These are phyloP conservation scores for Aspergillus panamensis DNA, from an alignment of 495 filamentous ascomycete species.

Conservation along the genomic window DNA sequence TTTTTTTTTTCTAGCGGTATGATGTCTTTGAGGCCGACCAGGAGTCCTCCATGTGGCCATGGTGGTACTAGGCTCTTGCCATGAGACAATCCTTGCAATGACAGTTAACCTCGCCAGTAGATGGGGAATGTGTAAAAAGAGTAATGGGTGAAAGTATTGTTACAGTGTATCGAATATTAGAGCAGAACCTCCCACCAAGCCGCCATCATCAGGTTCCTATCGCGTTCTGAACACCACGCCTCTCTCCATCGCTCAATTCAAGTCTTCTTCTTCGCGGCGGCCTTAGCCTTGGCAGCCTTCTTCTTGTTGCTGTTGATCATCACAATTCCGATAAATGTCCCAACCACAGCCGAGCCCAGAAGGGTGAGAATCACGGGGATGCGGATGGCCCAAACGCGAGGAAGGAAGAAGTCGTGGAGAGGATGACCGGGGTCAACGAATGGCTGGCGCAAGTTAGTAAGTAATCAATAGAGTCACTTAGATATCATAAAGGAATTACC, in stretches of 20 bases:
- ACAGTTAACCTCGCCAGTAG: not conserved
- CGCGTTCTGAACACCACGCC: slow-evolving; percentile 1
- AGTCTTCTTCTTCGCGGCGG: slow-evolving; percentile 64
- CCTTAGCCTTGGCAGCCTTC: slow-evolving; percentile 90
- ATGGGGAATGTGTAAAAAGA: not conserved
- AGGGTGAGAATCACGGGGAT: slow-evolving; percentile 96
- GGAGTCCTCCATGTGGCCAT: slow-evolving; percentile 6
- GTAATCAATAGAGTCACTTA: slow-evolving; percentile 2
- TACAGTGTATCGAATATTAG: slow-evolving; percentile 17
- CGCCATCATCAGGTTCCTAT: slow-evolving; percentile 12
- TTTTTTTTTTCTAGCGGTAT: not conserved
- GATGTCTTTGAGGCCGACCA: not conserved
- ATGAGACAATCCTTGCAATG: not conserved
- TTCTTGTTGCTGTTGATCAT: slow-evolving; percentile 99
- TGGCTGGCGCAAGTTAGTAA: slow-evolving; percentile 53
- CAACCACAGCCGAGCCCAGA: slow-evolving; percentile 88
- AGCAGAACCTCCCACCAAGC: not conserved
- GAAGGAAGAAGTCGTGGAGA: slow-evolving; percentile 91
- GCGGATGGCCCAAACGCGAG: slow-evolving; percentile 97
- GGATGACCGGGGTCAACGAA: slow-evolving; percentile 95
- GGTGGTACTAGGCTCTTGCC: not conserved
- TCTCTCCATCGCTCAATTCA: slow-evolving; percentile 37
- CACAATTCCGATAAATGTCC: slow-evolving; percentile 91
- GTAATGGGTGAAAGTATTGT: slow-evolving; percentile 13
- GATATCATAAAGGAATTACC: slow-evolving; percentile 47